Evolutionary conservation across 805 yeast species (phyloP).

Genomic region (Metschnikowia lachancei): DNA sequence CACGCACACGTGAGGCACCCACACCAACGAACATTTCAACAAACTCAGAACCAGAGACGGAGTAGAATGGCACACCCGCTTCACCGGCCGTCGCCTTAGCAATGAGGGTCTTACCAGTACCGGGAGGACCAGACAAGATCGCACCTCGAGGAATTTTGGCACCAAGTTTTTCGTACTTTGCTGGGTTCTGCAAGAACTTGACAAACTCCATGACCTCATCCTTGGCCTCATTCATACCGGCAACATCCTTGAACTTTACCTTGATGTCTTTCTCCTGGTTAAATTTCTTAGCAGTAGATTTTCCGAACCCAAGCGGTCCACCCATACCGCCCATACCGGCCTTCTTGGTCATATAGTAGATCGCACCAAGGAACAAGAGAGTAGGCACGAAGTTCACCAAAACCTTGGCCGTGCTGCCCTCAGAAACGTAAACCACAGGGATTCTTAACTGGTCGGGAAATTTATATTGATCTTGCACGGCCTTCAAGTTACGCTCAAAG

Average conservation of each 20-base stretch:
- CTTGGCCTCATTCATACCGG: slow-evolving; percentile 96
- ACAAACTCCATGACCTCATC: slow-evolving; percentile 98
- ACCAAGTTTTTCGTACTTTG: slow-evolving; percentile 86
- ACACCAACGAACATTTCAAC: slow-evolving; percentile 99
- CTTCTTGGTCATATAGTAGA: slow-evolving; percentile 74
- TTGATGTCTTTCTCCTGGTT: slow-evolving; percentile 90
- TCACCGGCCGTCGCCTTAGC: slow-evolving; percentile 99
- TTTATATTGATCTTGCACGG: slow-evolving; percentile 68
- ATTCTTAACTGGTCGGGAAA: slow-evolving; percentile 62
- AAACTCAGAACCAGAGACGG: slow-evolving; percentile 97
- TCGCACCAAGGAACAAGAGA: slow-evolving; percentile 78
- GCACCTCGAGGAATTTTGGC: slow-evolving; percentile 99
- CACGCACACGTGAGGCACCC: slow-evolving; percentile 97
- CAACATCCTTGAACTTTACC: slow-evolving; percentile 88
- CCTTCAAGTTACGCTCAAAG: slow-evolving; percentile 76
- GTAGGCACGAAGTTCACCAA: slow-evolving; percentile 85
- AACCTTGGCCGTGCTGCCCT: slow-evolving; percentile 63
- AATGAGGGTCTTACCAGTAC: slow-evolving; percentile 95
- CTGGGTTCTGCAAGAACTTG: slow-evolving; percentile 84
- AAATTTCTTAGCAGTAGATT: slow-evolving; percentile 85
- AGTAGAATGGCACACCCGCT: slow-evolving; percentile 94
- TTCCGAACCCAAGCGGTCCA: slow-evolving; percentile 78
- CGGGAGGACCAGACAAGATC: slow-evolving; percentile 95
- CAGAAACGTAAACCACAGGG: slow-evolving; percentile 78
- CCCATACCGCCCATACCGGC: slow-evolving; percentile 50